Evolutionary conservation across 2,329 filamentous ascomycete genomes (phyloP), one percentile per base, ranked within the genome.

Genomic region (Grosmannia clavigera): DNA sequence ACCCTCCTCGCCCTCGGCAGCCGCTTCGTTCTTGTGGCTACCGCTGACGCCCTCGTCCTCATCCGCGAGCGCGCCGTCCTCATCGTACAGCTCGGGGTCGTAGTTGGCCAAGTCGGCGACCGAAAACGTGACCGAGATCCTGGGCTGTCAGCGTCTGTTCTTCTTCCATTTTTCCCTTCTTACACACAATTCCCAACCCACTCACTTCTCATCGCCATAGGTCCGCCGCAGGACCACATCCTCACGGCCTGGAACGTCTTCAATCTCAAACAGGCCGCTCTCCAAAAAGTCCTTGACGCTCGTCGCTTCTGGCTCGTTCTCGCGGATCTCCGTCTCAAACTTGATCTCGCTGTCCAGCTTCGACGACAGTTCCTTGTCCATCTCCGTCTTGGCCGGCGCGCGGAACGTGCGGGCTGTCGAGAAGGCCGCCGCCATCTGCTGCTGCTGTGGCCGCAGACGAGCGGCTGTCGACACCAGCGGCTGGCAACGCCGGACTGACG

Each of bases 251-350:
- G 86, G 80, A 38, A 80, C 83, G 74, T 99, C 94, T 69, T 89
- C 79, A 63, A 94, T 81, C 80, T 92, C 80, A 74, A 91, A 99
- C 50, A 86, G 82, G 70, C 86, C 86, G 76, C 90, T 92, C 70
- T 92, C 85, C 55, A 96, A 76, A 75, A 95, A 96, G 72, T 94
- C 89, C 76, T 90, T 86, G 73, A 96, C 82, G 72, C 86, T 88
- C 64, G 84, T 80, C 50, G 90, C 87, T 65, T 88, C 75, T 65
- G 88, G 82, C 68, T 89, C 83, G 63, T 82, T 79, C 65, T 86
- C 80, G 74, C 87, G 86, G 74, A 91, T 85, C 70, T 92, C 86
- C 68, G 84, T 83, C 81, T 97, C 94, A 70, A 95, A 85, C 72
- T 84, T 77, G 66, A 95, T 79, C 78, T 96, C 92, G 70, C 84